A percentile compares a stretch with the other conserved stretches of the same genome.
phyloP scores from a whole-genome alignment of 306 rosid genomes.

The Dryas drummondii region DNA sequence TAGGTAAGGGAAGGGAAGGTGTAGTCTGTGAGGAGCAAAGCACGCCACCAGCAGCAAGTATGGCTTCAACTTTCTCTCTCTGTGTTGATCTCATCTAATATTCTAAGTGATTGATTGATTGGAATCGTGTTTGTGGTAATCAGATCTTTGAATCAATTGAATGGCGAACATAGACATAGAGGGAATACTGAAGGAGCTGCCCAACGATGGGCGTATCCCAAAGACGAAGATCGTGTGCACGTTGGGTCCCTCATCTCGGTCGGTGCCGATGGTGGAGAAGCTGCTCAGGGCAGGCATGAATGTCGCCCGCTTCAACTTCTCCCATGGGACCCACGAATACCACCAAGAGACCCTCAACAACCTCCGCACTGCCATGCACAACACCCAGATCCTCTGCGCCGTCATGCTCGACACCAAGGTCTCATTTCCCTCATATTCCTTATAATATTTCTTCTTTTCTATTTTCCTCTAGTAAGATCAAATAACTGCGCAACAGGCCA shows the following conservation, averaged over 20 bases:
- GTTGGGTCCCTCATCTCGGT: slow-evolving; percentile 83
- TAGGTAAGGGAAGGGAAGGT: no score
- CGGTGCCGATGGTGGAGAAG: slow-evolving; percentile 74
- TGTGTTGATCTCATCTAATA: neutral
- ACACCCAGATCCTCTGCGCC: slow-evolving; percentile 77
- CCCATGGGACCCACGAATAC: slow-evolving; percentile 88
- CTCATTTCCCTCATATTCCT: neutral
- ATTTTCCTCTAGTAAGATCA: no score
- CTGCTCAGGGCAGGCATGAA: slow-evolving; percentile 93
- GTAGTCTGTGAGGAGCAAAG: no score
- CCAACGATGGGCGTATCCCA: slow-evolving; percentile 69
- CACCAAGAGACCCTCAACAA: slow-evolving; percentile 87
- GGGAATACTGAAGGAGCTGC: slow-evolving; percentile 72
- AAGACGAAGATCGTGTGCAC: slow-evolving; percentile 94
- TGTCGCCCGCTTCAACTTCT: slow-evolving; percentile 91
- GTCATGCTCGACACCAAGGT: slow-evolving; percentile 98
- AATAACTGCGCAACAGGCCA: no score
- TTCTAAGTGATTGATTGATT: neutral
- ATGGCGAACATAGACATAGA: slow-evolving; percentile 87
- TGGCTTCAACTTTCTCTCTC: no score
- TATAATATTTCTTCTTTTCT: neutral
- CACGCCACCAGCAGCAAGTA: no score
- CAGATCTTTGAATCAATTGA: neutral
- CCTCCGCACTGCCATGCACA: slow-evolving; percentile 80
- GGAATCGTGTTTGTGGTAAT: no score